These are phyloP conservation scores for Allantophomopsis cytisporea DNA, from an alignment of 2,329 filamentous ascomycete genomes.

Conservation along the genomic window DNA sequence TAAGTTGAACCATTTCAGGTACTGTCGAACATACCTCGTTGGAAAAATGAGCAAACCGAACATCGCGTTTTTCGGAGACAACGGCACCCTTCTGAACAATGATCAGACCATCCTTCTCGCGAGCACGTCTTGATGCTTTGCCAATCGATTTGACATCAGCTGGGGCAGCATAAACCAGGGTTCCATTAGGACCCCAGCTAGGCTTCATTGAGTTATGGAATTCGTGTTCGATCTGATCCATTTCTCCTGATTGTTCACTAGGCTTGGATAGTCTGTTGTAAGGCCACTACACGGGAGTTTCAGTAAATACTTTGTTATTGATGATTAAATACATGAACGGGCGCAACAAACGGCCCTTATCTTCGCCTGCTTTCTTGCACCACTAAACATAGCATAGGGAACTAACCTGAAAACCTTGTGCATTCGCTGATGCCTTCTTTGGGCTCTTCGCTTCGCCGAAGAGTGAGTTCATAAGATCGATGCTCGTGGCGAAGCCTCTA, in stretches of 20 bases:
- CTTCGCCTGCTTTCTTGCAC: slow-evolving; percentile 3
- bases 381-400: slow-evolving; percentile 21
- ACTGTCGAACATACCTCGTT: slow-evolving; percentile 21
- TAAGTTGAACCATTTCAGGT: too few relatives aligned
- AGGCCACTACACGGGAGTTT: slow-evolving; percentile 57
- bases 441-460: slow-evolving; percentile 61
- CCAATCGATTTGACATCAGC: slow-evolving; percentile 20
- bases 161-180: slow-evolving; percentile 49
- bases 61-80: slow-evolving; percentile 47
- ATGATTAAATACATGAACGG: slow-evolving; percentile 19
- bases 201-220: slow-evolving; percentile 68
- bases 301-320: slow-evolving; percentile 27
- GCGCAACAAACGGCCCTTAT: slow-evolving; percentile 13
- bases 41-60: slow-evolving; percentile 50
- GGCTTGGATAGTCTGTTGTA: slow-evolving; percentile 70
- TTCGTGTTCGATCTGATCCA: slow-evolving; percentile 47
- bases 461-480: slow-evolving; percentile 92
- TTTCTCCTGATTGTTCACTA: slow-evolving; percentile 44
- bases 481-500: slow-evolving; percentile 70
- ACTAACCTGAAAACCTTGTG: slow-evolving; percentile 86
- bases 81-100: slow-evolving; percentile 40
- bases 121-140: slow-evolving; percentile 13
- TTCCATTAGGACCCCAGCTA: slow-evolving; percentile 64
- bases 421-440: slow-evolving; percentile 37
- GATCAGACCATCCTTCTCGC: slow-evolving; percentile 30